Base-by-base conservation (phyloP, 1,139 yeast genomes). In the Candida pseudoviswanathii region DNA sequence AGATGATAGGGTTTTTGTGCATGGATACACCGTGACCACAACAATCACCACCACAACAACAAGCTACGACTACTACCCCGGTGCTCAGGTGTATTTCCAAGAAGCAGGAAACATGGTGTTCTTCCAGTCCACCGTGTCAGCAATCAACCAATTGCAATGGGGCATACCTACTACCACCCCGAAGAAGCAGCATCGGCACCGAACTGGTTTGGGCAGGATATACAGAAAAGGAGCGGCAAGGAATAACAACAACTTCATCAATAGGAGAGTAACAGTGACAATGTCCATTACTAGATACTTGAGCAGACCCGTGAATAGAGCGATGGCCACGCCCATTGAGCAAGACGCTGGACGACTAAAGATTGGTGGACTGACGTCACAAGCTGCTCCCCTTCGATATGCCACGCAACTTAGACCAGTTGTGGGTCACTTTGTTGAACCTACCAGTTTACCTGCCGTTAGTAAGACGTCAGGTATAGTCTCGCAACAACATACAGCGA, bases 1-100 rank as follows among this genome's bases (percentile, higher is more conserved):
- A 21, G 40, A 43, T 43, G 46, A 43, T 43, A n/a, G 40, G 36
- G 40, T 43, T 27, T 32, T 30, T 26, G 30, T 31, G 10, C 29
- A 43, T 22, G 41, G 41, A 34, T n/a, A 39, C 11, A 32, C 24
- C 5, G 31, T 30, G 3, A 26, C 34, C 4, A 40, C 36, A 30
- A 31, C 34, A 8, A 40, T 24, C 3, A 5, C 34, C 21, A 40
- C 34, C 8, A 37, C 41, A 2, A 37, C 21, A n/a, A 37, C 41
- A 37, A n/a, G 21, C n/a, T 37, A 25, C 6, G 21, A n/a, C 9
- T 25, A 37, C n/a, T 36, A 4, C 25, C 40, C 40, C 4, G 4
- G n/a, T 22, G 9, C 16, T 9, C 11, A 9, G 10, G 24, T n/a
- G 1, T 22, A 16, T 37, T 24, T 25, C 10, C 11, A 25, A 10